Conservation (phyloP, 2,329 filamentous ascomycete genomes). For the Metarhizium anisopliae region DNA sequence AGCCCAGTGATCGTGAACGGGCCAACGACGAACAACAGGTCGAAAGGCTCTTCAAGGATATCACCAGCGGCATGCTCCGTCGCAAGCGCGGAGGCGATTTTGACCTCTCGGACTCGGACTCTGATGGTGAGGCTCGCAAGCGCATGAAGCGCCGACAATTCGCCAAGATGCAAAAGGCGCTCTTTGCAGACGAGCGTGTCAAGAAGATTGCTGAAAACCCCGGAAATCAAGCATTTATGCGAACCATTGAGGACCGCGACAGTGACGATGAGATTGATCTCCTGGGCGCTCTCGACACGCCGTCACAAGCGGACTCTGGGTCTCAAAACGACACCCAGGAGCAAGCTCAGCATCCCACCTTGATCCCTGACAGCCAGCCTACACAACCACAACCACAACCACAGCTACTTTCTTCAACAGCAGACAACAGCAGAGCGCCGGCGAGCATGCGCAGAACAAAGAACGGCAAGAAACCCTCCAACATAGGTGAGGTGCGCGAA, state of each 20-base stretch:
- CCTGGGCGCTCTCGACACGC: slow-evolving; percentile 39
- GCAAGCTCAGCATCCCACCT: slow-evolving; percentile 18
- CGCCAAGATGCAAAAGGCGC: slow-evolving; percentile 80
- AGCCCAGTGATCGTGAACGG: slow-evolving; percentile 63
- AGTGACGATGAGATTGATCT: slow-evolving; percentile 71
- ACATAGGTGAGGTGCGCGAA: slow-evolving; percentile 72
- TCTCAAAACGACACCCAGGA: slow-evolving; percentile 19
- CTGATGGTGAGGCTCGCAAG: slow-evolving; percentile 68
- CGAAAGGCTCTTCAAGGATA: slow-evolving; percentile 84
- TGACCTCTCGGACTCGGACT: slow-evolving; percentile 84
- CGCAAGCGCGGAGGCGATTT: slow-evolving; percentile 76
- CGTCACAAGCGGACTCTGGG: slow-evolving; percentile 23
- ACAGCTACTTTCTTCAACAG: slow-evolving; percentile 23
- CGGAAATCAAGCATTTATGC: slow-evolving; percentile 83
- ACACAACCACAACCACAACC: slow-evolving; percentile 16
- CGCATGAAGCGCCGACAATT: slow-evolving; percentile 82
- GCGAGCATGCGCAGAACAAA: slow-evolving; percentile 54
- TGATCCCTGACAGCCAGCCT: slow-evolving; percentile 44
- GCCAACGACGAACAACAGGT: slow-evolving; percentile 77
- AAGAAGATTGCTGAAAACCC: slow-evolving; percentile 84
- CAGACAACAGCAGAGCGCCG: slow-evolving; percentile 35
- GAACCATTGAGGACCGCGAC: slow-evolving; percentile 76
- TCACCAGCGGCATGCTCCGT: slow-evolving; percentile 80
- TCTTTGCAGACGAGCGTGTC: slow-evolving; percentile 82
- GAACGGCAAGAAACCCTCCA: slow-evolving; percentile 58